Base-by-base conservation (phyloP, 352 stramenopile genomes). In the Saprolegnia parasitica region DNA sequence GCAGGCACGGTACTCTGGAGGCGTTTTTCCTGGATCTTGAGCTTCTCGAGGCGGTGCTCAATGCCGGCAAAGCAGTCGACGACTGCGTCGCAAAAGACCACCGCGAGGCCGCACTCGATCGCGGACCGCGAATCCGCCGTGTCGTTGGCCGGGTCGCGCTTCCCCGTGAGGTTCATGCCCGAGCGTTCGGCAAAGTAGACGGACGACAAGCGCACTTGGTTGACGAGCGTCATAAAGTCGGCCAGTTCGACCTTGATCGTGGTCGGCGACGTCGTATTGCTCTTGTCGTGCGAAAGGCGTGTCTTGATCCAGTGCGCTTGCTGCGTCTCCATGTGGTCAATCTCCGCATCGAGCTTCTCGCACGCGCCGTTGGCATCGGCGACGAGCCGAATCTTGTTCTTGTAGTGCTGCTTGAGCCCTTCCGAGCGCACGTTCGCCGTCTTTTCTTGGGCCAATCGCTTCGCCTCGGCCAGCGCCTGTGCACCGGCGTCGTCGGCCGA, bases 401-500 rank as follows among this genome's bases (percentile, higher is more conserved):
- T 90, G 76, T 95, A 95, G 71, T 95, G 87, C 70, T 93, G 89
- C 75, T 95, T 95, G 58, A 95, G 73, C 10, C 77, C 81, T 32
- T 70, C 63, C 9, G 80, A 76, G 62, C 87, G 87, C 3, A 83
- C 80, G 67, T 92, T 92, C 20, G 87, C 83, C 0, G 83, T 63
- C 75, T 95, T 93, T n/a, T 81, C 76, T 39, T 71, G 66, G 0
- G 75, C 80, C 57, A 93, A 60, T 52, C 86, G 80, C 66, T 90
- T 68, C 0, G 84, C 86, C 81, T 95, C 87, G 4, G 75, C 76
- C 60, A 93, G 63, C 16, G 84, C 85, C 20, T 81, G 76, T 15
- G 82, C 81, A 49, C 86, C 85, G 40, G 81, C 78, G 78, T 95
- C 87, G 37, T 93, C 87, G 8, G 76, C 67, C 47, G 81, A 80